Evolutionary conservation across 768 basidiomycete genomes (phyloP).

Genomic region (Pisolithus sp.): DNA sequence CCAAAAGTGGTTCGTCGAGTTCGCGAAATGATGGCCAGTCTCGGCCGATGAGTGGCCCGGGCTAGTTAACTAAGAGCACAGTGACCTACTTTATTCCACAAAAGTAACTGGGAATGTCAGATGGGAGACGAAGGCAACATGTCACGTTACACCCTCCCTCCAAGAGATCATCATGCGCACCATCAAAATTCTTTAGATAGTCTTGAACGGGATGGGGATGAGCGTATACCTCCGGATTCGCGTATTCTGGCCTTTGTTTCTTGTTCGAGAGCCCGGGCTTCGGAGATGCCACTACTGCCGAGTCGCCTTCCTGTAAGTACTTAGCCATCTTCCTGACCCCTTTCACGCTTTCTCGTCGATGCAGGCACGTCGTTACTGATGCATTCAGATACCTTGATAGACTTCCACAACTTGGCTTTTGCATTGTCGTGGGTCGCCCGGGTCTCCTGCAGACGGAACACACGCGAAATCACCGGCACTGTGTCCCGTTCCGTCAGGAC

Average conservation of each 20-base stretch:
- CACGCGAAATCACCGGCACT: too few species aligned
- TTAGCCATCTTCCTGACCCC: too few species aligned
- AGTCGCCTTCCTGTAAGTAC: too few species aligned
- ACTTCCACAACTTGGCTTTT: too few species aligned
- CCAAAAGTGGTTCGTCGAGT: conserved; percentile 83
- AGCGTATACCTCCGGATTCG: conserved; percentile 45
- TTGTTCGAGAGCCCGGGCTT: conserved; percentile 6
- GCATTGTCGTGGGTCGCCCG: too few species aligned
- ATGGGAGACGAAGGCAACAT: too few species aligned
- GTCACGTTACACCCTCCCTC: conserved; percentile 8
- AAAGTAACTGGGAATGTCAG: conserved; percentile 53
- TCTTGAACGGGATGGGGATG: conserved; percentile 50
- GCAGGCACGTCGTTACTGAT: too few species aligned
- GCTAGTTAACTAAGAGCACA: conserved; percentile 26
- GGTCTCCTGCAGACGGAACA: too few species aligned
- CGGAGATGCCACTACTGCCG: not conserved
- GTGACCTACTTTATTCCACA: conserved; percentile 76
- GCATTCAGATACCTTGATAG: too few species aligned
- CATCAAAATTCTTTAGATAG: conserved; percentile 49
- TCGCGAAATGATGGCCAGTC: conserved; percentile 77
- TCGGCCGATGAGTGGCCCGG: conserved; percentile 64
- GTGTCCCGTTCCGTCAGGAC: too few species aligned
- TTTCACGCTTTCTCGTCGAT: too few species aligned
- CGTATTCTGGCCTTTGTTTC: conserved; percentile 38
- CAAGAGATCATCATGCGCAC: conserved; percentile 26